Percentiles rank a stretch among this genome's conserved stretches.
Evolutionary conservation across 2,329 filamentous ascomycete genomes (phyloP).

Genomic region (Fusarium sp.): DNA sequence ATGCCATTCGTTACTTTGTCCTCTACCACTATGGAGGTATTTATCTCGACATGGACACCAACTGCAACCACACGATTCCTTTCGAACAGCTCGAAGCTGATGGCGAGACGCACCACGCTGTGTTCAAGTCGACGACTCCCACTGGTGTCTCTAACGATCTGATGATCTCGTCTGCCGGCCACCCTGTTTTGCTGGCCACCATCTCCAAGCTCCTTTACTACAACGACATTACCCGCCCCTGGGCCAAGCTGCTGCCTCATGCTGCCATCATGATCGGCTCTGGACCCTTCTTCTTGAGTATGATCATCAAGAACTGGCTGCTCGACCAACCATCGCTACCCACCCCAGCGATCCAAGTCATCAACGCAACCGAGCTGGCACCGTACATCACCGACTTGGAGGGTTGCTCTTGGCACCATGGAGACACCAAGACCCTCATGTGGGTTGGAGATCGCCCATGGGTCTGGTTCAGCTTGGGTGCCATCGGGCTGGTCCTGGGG

Average conservation of each 20-base stretch:
- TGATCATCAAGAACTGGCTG: conserved; percentile 79
- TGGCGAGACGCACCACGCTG: conserved; percentile 35
- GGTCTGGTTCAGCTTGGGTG: conserved; percentile 46
- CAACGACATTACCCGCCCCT: conserved; percentile 68
- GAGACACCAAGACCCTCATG: conserved; percentile 57
- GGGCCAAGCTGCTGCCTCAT: conserved; percentile 68
- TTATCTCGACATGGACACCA: conserved; percentile 67
- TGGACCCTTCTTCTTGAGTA: conserved; percentile 76
- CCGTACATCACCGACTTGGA: conserved; percentile 50
- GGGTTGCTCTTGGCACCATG: conserved; percentile 56
- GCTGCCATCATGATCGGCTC: conserved; percentile 83
- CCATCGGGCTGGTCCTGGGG: conserved; percentile 34
- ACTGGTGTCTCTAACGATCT: conserved; percentile 84
- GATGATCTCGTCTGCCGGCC: conserved; percentile 75
- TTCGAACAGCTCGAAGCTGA: conserved; percentile 42
- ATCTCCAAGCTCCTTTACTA: conserved; percentile 68
- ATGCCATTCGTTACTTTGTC: conserved; percentile 77
- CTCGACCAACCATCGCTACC: conserved; percentile 53
- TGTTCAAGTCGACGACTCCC: conserved; percentile 64
- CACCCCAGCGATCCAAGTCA: conserved; percentile 41
- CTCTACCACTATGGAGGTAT: conserved; percentile 75
- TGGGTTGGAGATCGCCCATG: conserved; percentile 53
- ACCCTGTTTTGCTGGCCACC: conserved; percentile 76
- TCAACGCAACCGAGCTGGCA: conserved; percentile 39
- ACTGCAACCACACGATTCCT: conserved; percentile 44